Evolutionary conservation across 1,284 basidiomycete genomes (phyloP), one percentile per base, ranked within the genome.

Genomic region (Chalciporus sp.): DNA sequence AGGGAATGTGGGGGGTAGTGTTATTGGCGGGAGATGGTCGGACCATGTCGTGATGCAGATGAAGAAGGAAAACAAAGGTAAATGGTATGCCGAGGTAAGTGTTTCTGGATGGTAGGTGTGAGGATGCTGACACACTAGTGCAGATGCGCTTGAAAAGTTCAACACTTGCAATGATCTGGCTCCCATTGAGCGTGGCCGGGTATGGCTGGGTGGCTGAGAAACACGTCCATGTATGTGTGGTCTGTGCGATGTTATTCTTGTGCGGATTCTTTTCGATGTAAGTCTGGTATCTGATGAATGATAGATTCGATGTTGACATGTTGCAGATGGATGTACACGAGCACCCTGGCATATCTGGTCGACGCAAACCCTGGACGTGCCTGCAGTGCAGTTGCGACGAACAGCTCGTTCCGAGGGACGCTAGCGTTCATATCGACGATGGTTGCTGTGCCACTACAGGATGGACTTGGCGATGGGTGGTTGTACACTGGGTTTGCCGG

Each of bases 181-280:
- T 89, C 19, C 87, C 88, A 3, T 73, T 78, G 0, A 78, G 78
- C 9, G 79, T 86, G 51, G 64, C 91, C 31, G 85, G 80, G 0
- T 93, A 91, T 64, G 93, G 82, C 2, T 95, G 93, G 93, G 78
- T 86, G 5, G 83, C 80, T 42, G 71, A 91, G 55, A 69, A 84
- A 51, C 84, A 84, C 29, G 74, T 83, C 9, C 77, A 87, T 64
- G 75, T 93, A 39, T 80, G 83, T 2, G 84, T 76, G 0, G 69
- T 88, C 33, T 86, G 84, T 61, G 74, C 85, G 2, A 78, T 83
- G 65, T 71, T 90, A 7, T 88, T 88, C 69, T 63, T 82, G 44
- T 74, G 77, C 17, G 91, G 90, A 14, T 87, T 92, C 66, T 80
- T 85, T 57, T 77, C 84, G 5, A 84, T 90, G 88, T 90, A 60